Conservation (phyloP, 306 rosid species). For the Fragaria ananassa region DNA sequence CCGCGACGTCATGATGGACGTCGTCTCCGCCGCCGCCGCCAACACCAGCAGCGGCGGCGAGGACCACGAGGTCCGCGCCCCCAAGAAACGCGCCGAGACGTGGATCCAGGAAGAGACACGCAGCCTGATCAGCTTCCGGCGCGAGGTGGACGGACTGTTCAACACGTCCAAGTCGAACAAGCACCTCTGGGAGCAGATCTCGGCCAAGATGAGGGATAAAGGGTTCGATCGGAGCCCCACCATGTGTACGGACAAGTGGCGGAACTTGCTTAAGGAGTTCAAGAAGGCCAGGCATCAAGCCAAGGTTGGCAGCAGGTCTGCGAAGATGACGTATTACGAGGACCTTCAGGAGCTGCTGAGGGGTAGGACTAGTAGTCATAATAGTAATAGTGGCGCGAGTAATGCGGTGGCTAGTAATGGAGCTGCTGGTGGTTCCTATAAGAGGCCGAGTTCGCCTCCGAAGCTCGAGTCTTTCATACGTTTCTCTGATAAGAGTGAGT, state of each 20-base stretch:
- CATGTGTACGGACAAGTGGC: conserved; percentile 98
- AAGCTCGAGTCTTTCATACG: conserved; percentile 68
- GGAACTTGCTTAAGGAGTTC: conserved; percentile 88
- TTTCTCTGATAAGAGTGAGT: conserved; percentile 54
- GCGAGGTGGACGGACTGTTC: conserved; percentile 76
- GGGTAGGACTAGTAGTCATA: background rate
- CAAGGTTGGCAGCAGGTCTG: conserved; percentile 1
- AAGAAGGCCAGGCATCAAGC: conserved; percentile 79
- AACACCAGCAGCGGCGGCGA: conserved; percentile 63
- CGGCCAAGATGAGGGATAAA: conserved; percentile 77
- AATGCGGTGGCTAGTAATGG: background rate
- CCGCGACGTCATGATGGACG: conserved; percentile 26
- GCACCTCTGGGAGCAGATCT: conserved; percentile 92
- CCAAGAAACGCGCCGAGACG: conserved; percentile 93
- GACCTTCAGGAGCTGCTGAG: conserved; percentile 16
- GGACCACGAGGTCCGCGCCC: conserved; percentile 78
- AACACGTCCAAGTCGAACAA: conserved; percentile 90
- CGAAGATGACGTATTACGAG: conserved; percentile 8
- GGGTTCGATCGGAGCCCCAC: conserved; percentile 95
- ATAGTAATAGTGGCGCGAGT: background rate
- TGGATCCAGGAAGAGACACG: conserved; percentile 97
- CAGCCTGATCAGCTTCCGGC: conserved; percentile 58
- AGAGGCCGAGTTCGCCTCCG: conserved; percentile 30
- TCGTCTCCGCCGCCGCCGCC: background rate
- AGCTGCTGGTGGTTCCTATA: background rate